Percentiles rank a stretch among this genome's conserved stretches.
These are phyloP conservation scores for Nakaseomyces kungkrabaensis DNA, from an alignment of 1,139 yeast genomes.

Conservation along the genomic window DNA sequence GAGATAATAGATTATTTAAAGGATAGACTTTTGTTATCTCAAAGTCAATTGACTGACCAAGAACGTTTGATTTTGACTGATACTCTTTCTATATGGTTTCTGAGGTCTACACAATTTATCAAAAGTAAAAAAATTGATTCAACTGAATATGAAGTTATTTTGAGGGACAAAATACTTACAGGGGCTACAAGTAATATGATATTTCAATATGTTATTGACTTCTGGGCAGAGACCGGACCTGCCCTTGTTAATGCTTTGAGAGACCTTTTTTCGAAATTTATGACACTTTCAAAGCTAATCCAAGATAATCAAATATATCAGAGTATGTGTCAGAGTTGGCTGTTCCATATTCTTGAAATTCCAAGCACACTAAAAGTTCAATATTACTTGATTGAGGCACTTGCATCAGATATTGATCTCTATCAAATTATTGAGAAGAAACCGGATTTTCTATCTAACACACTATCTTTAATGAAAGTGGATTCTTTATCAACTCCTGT, in stretches of 20 bases:
- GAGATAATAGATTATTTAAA: constrained; percentile 7
- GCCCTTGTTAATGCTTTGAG: constrained; percentile 60
- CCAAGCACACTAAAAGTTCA: constrained; percentile 47
- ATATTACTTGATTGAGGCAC: constrained; percentile 48
- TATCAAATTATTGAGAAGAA: constrained; percentile 34
- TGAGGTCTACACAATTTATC: constrained; percentile 34
- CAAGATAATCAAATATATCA: constrained; percentile 14
- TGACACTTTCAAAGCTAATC: constrained; percentile 32
- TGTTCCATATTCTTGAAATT: constrained; percentile 33
- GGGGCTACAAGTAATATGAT: constrained; percentile 31
- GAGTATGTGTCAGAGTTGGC: constrained; percentile 37
- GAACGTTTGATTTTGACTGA: constrained; percentile 43
- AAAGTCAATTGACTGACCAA: constrained; percentile 6
- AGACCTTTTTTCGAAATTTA: constrained; percentile 46
- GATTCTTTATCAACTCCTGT: constrained; percentile 59
- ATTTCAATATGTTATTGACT: constrained; percentile 51
- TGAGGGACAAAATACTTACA: constrained; percentile 16
- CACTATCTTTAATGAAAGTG: constrained; percentile 43
- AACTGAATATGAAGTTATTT: constrained; percentile 7
- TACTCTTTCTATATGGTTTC: constrained; percentile 53
- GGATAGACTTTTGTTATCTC: background rate
- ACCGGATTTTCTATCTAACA: constrained; percentile 38
- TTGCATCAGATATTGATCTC: constrained; percentile 40
- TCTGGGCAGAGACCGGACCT: constrained; percentile 63
- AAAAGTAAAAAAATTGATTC: constrained; percentile 11